Percentiles rank a stretch among this genome's conserved stretches.
phyloP scores from a whole-genome alignment of 1,139 yeast genomes.

The Ogataea hybrid region DNA sequence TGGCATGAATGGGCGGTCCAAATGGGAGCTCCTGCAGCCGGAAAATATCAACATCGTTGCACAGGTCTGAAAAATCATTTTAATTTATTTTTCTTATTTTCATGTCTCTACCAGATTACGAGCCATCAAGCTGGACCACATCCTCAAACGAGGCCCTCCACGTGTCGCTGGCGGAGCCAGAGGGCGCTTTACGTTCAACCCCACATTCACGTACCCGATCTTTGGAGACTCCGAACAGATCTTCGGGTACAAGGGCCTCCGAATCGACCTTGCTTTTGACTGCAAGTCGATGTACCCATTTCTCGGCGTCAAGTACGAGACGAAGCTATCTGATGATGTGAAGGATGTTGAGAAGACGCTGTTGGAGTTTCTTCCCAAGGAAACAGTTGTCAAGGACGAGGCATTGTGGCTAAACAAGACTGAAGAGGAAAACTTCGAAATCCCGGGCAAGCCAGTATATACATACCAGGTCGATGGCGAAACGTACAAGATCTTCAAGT shows the following conservation, averaged over 20 bases:
- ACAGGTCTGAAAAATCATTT: constrained; percentile 4
- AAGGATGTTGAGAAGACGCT: constrained; percentile 53
- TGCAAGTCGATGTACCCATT: constrained; percentile 53
- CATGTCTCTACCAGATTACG: constrained; percentile 20
- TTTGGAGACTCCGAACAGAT: constrained; percentile 90
- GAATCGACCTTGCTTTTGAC: constrained; percentile 56
- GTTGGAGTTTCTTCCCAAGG: constrained; percentile 55
- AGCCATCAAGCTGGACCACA: constrained; percentile 64
- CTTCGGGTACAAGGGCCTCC: constrained; percentile 75
- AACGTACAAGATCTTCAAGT: constrained; percentile 36
- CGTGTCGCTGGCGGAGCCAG: constrained; percentile 53
- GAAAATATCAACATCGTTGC: constrained; percentile 15
- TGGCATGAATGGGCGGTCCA: constrained; percentile 15
- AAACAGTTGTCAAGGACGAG: constrained; percentile 62
- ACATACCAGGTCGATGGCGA: constrained; percentile 37
- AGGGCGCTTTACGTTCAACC: constrained; percentile 63
- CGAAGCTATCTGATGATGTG: constrained; percentile 48
- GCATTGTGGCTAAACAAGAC: constrained; percentile 59
- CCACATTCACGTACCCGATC: constrained; percentile 86
- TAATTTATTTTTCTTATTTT: neutral
- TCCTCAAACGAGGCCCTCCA: constrained; percentile 65
- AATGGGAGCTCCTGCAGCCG: constrained; percentile 17
- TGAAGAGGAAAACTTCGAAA: constrained; percentile 44
- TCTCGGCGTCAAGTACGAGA: constrained; percentile 53
- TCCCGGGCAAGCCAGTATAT: constrained; percentile 49